Evolutionary conservation across 2,329 filamentous ascomycete genomes (phyloP), one percentile per base, ranked within the genome.

Genomic region (Sclerotiophoma versabilis): DNA sequence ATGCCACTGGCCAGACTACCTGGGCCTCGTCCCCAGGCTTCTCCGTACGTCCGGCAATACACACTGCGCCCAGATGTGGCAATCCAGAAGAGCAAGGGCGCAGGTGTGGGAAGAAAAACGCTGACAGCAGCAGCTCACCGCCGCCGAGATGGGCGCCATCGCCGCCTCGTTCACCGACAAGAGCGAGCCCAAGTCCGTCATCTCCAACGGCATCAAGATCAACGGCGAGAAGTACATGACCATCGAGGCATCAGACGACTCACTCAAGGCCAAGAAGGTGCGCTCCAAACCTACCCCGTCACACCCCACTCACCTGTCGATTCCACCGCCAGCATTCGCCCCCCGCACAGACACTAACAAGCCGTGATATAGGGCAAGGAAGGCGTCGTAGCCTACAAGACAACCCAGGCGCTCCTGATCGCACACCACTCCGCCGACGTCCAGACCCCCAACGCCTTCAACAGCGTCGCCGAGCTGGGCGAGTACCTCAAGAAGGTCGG

Each of bases 1-100:
- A 80, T 71, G 74, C 69, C 58, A 69, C 73, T 50, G 77, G 77
- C 70, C 76, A 78, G 68, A 77, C 79, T 55, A 70, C 96, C 59
- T 96, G 75, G 75, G 95, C 64, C 89, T 96, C 82, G 89, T 97
- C 75, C 93, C 91, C 60, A 87, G 95, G 82, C 65, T 96, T 96
- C 81, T 80, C 82, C 74, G 92, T 96, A 88, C 76, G 79, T 74
- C 54, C 55, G 41, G 36, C 54, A 27, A 17, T 38, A 19, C 38
- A 19, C 38, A 22, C 32, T 45, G 57, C 56, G 37, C 51, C 49
- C 36, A 26, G 44, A 51, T 26, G 17, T 25, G 29, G 32, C 48
- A 20, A 20, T 7, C 27, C 26, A n/a, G 10, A 26, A 26, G 19
- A 23, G n/a, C 36, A 27, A 23, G 19, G 30, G 39, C 49, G 39